A percentile compares a stretch with the other conserved stretches of the same genome.
Evolutionary conservation across 1,139 yeast species (phyloP).

Genomic region (Saccharomyces hybrid): DNA sequence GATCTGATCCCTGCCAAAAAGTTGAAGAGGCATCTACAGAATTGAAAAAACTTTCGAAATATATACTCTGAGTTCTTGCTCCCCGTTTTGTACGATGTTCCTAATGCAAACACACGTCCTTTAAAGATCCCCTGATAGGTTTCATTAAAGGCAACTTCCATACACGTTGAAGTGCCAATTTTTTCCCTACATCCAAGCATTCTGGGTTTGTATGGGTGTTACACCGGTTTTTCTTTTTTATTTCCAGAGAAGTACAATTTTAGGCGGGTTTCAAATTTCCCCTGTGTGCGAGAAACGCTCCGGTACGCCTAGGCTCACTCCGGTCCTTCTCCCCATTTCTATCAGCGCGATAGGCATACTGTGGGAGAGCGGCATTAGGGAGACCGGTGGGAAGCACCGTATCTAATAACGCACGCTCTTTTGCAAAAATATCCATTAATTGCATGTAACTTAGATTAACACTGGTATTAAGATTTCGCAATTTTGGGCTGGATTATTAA

Average conservation of each 20-base stretch:
- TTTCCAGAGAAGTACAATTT: not conserved
- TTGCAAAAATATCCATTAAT: not conserved
- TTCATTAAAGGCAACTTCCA: not conserved
- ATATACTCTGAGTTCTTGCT: not conserved
- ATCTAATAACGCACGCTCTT: not conserved
- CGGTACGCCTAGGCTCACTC: not conserved
- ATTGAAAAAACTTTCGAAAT: not conserved
- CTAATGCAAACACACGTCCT: not conserved
- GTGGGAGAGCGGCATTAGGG: not conserved
- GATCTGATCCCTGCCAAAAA: conserved; percentile 17
- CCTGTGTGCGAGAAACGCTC: not conserved
- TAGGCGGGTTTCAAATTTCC: not conserved
- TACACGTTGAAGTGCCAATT: not conserved
- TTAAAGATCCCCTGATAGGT: not conserved
- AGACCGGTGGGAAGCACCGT: not conserved
- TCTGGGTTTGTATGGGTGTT: not conserved
- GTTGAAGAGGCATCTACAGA: conserved; percentile 15
- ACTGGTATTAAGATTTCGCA: not conserved
- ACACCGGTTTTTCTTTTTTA: not conserved
- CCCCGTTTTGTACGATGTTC: not conserved
- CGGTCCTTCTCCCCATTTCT: not conserved
- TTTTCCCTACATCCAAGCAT: not conserved
- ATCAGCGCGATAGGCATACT: not conserved
- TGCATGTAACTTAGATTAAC: not conserved
- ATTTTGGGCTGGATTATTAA: not conserved